Percentiles rank a stretch among this genome's conserved stretches.
Conservation (phyloP, 164 flowering plant genomes). For the Magnolia kwangsiensis region DNA sequence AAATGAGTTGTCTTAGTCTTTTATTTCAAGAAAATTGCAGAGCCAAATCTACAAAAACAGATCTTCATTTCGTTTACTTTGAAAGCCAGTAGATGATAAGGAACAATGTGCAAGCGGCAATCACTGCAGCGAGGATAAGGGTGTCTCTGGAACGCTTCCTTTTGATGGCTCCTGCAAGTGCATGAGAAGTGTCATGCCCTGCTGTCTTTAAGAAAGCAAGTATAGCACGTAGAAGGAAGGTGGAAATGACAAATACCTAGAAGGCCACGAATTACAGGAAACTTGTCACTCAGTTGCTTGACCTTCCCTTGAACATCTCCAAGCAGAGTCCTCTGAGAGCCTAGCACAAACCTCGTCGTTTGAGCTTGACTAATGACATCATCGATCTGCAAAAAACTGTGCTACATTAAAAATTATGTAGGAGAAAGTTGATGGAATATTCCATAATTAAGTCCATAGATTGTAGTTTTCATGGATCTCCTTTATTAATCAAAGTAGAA, state of each 20-base stretch:
- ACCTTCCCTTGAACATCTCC: conserved; percentile 96
- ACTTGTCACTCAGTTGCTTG: conserved; percentile 74
- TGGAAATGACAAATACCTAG: conserved; percentile 46
- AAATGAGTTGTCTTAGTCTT: neutral
- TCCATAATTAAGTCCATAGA: neutral
- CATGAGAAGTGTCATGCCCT: neutral
- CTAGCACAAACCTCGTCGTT: conserved; percentile 70
- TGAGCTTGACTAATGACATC: conserved; percentile 97
- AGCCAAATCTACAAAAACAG: neutral
- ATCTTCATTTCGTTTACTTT: neutral
- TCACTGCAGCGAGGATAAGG: conserved; percentile 84
- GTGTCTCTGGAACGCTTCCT: conserved; percentile 87
- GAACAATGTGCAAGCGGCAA: conserved; percentile 93
- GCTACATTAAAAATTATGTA: neutral
- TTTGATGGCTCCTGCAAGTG: conserved; percentile 74
- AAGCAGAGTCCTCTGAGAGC: conserved; percentile 73
- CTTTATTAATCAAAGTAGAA: no score
- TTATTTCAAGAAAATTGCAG: neutral
- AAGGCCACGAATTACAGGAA: conserved; percentile 86
- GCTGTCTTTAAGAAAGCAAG: neutral
- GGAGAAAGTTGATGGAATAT: neutral
- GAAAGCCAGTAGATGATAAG: conserved; percentile 92
- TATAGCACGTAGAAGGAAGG: neutral
- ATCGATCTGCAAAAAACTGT: conserved; percentile 59
- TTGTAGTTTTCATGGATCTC: neutral